Percentiles rank a stretch among this genome's conserved stretches.
phyloP scores from a whole-genome alignment of 768 basidiomycete species.

The Trametes gibbosa region DNA sequence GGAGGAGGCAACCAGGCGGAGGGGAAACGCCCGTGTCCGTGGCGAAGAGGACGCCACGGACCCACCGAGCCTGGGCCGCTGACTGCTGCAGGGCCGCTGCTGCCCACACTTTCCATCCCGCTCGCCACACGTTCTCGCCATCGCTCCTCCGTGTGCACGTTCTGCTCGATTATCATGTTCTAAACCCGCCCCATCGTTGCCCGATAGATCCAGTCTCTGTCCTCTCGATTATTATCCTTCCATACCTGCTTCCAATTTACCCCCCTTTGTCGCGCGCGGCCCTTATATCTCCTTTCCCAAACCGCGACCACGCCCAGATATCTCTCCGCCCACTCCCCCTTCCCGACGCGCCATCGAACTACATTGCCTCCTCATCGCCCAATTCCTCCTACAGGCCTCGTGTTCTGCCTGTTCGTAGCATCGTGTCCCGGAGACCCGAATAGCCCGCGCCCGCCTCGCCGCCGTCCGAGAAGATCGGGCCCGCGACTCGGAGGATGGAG shows the following conservation, averaged over 20 bases:
- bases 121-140: neutral
- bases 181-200: neutral
- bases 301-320: neutral
- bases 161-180: constrained; percentile 14
- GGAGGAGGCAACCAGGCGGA: neutral
- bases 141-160: neutral
- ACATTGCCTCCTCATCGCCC: neutral
- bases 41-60: neutral
- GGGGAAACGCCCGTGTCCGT: neutral
- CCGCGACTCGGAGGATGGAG: constrained; percentile 7
- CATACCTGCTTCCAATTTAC: neutral
- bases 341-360: neutral
- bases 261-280: constrained; percentile 4
- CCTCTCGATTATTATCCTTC: neutral
- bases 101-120: neutral
- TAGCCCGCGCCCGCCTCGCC: constrained; percentile 6
- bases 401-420: neutral
- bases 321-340: neutral
- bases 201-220: neutral
- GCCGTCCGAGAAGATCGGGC: constrained; percentile 7
- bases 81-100: neutral
- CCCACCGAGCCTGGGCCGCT: neutral
- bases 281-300: constrained; percentile 2
- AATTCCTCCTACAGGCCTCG: neutral
- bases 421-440: constrained; percentile 1